Percentiles rank a stretch among this genome's conserved stretches.
These are phyloP conservation scores for Gossypium aridum DNA, from an alignment of 441 rosid species.

Conservation along the genomic window DNA sequence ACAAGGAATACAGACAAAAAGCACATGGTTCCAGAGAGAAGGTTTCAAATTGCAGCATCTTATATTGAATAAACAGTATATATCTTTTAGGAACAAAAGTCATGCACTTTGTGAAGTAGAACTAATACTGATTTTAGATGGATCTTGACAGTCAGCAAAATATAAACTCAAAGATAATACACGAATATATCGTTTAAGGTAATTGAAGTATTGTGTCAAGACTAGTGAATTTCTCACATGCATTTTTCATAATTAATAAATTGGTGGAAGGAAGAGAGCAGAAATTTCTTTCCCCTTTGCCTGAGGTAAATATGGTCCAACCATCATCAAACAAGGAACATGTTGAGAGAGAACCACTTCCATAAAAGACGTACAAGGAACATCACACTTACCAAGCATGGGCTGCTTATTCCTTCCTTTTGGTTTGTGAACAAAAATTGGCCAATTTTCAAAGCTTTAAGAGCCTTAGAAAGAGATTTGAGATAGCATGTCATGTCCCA, in stretches of 20 bases:
- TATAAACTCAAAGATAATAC: not conserved
- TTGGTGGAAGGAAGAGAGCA: not conserved
- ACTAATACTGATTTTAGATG: not conserved
- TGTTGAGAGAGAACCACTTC: not conserved
- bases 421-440: conserved; percentile 53
- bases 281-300: not conserved
- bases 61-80: not conserved
- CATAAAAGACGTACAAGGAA: conserved; percentile 1
- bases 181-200: not conserved
- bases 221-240: not conserved
- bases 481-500: conserved; percentile 98
- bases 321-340: not conserved
- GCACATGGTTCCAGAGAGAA: not conserved
- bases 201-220: not conserved
- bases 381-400: conserved; percentile 65
- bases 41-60: not conserved
- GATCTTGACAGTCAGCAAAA: not conserved
- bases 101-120: not conserved
- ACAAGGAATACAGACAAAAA: not conserved
- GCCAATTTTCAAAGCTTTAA: conserved; percentile 79
- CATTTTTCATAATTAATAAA: not conserved
- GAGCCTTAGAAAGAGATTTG: conserved; percentile 92
- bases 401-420: conserved; percentile 80
- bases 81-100: not conserved
- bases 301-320: not conserved